Evolutionary conservation across 495 filamentous ascomycete species (phyloP), one percentile per base, ranked within the genome.

Genomic region (Aspergillus ellipticus): DNA sequence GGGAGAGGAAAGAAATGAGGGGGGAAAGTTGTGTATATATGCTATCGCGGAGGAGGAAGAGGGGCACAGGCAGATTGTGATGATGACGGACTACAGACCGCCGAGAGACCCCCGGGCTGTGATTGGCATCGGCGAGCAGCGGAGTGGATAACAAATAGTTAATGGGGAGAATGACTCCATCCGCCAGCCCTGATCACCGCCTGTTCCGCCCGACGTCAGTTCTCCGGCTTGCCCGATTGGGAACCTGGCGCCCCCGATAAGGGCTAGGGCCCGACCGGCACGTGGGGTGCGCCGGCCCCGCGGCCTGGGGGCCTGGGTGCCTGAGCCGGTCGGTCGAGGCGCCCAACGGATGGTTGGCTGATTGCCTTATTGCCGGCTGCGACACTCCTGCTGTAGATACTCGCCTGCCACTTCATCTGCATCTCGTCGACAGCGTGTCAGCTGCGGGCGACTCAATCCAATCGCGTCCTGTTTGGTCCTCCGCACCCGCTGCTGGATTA

Each of bases 211-310:
- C 60, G 54, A 67, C 65, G 57, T 64, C 62, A 64, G 35, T 39
- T 39, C 57, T 67, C 65, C 62, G 65, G 55, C 56, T 15, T 33
- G 42, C 61, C 64, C 42, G 28, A 62, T 56, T 45, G 35, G 59
- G 61, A 58, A 60, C 42, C 41, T 49, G 29, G 39, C 24, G 45
- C 22, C 13, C 43, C 53, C 15, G 63, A 65, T 62, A 65, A 66
- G 63, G 63, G 63, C 58, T 66, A 66, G 63, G 60, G 63, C 55
- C 37, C 19, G 50, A 1, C 17, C n/a, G 50, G 22, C 63, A 66
- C 63, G 63, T 66, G 63, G 55, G n/a, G 39, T 6, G n/a, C 16
- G 13, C 17, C 19, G 41, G 24, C 29, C 21, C 35, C 16, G n/a
- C 2, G 19, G 16, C 4, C 19, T 19, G 1, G 22, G 7, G 41